These are phyloP conservation scores for Claviceps africana DNA, from an alignment of 2,329 filamentous ascomycete species.

Conservation along the genomic window DNA sequence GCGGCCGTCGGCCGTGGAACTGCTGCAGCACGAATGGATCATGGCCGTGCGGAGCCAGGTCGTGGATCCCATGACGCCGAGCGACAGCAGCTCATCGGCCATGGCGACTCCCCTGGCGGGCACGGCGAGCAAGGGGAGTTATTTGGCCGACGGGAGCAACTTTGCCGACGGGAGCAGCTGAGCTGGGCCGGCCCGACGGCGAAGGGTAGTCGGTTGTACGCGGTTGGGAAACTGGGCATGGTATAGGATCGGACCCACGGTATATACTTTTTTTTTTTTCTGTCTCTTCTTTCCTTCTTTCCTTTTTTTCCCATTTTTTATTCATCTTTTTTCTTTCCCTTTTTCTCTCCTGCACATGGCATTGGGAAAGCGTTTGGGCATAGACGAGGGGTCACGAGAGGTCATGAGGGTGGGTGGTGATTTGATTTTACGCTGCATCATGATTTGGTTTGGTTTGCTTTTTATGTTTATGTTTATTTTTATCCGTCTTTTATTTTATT, in stretches of 20 bases:
- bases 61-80: slow-evolving; percentile 49
- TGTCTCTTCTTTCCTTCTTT: neutral
- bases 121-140: slow-evolving; percentile 8
- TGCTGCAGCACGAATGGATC: slow-evolving; percentile 90
- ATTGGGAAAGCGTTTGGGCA: too few species aligned
- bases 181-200: too few species aligned
- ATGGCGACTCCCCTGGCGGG: slow-evolving; percentile 21
- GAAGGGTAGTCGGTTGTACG: neutral
- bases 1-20: slow-evolving; percentile 69
- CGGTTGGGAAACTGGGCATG: neutral
- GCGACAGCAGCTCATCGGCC: slow-evolving; percentile 34
- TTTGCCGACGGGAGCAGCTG: neutral
- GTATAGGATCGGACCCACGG: too few species aligned
- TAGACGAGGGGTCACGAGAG: too few species aligned
- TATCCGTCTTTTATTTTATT: too few species aligned
- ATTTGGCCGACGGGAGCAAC: neutral
- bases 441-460: too few species aligned
- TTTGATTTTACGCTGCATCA: too few species aligned
- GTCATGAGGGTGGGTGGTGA: too few species aligned
- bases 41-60: slow-evolving; percentile 51
- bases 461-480: too few species aligned
- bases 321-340: neutral
- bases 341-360: too few species aligned
- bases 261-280: too few species aligned
- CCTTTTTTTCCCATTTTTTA: neutral